A percentile compares a stretch with the other conserved stretches of the same genome.
These are phyloP conservation scores for Typha latifolia DNA, from an alignment of 176 grass and related monocot species.

Conservation along the genomic window DNA sequence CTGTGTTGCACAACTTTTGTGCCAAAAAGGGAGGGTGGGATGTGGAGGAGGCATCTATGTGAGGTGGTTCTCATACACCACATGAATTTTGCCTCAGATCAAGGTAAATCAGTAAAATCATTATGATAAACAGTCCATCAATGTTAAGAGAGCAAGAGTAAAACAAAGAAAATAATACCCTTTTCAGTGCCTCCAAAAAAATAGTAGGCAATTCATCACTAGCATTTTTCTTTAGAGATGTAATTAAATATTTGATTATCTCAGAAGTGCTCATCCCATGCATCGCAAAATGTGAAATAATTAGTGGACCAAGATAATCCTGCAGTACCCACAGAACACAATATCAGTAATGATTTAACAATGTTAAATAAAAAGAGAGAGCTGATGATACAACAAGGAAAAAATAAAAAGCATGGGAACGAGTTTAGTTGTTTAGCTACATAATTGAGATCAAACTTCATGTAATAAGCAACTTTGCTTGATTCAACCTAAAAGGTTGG, in stretches of 20 bases:
- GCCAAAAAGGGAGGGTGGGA: too few species aligned
- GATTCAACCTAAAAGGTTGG: too few species aligned
- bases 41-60: too few species aligned
- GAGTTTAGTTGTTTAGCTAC: not conserved
- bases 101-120: not conserved
- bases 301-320: constrained; percentile 87
- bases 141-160: not conserved
- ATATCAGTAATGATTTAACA: constrained; percentile 8
- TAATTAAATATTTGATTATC: constrained; percentile 88
- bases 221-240: constrained; percentile 61
- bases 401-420: not conserved
- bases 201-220: constrained; percentile 44
- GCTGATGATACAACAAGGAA: not conserved
- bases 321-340: constrained; percentile 26
- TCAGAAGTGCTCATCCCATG: constrained; percentile 71
- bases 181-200: constrained; percentile 77
- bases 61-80: too few species aligned
- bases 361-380: not conserved
- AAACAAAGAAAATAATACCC: constrained; percentile 39
- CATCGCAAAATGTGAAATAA: constrained; percentile 81
- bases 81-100: too few species aligned
- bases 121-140: not conserved
- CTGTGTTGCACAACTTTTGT: too few species aligned
- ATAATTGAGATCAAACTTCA: not conserved
- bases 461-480: too few species aligned